Conservation (phyloP, 1,139 yeast genomes). For the Taphrina flavorubra region DNA sequence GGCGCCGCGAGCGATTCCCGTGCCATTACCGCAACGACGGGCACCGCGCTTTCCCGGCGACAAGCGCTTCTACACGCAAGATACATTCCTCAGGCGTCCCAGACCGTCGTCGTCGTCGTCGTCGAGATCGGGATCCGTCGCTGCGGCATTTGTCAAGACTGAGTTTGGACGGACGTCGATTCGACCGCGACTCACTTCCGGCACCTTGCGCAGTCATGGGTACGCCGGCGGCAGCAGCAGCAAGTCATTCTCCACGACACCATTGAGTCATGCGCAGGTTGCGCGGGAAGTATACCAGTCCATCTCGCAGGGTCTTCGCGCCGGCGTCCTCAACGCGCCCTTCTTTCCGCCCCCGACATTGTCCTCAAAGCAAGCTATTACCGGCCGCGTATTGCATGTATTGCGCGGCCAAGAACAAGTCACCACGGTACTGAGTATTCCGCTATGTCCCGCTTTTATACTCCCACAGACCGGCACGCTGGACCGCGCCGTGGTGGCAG, state of each 20-base stretch:
- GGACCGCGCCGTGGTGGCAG: slow-evolving; percentile 11
- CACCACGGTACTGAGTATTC: slow-evolving; percentile 18
- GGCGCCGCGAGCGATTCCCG: slow-evolving; percentile 27
- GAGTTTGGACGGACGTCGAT: slow-evolving; percentile 23
- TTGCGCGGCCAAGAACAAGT: neutral
- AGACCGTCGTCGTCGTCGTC: neutral
- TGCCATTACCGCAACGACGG: slow-evolving; percentile 20
- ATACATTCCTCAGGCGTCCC: neutral
- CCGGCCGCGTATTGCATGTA: slow-evolving; percentile 13
- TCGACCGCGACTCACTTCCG: slow-evolving; percentile 18
- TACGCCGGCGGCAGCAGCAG: neutral
- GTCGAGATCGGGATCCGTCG: neutral
- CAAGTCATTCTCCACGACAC: slow-evolving; percentile 15
- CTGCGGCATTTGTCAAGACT: neutral
- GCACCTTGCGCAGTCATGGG: slow-evolving; percentile 32
- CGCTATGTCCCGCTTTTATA: slow-evolving; percentile 16
- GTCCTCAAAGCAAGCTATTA: neutral
- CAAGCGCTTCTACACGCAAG: slow-evolving; percentile 25
- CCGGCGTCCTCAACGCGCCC: slow-evolving; percentile 34
- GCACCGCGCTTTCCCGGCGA: slow-evolving; percentile 31
- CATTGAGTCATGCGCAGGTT: slow-evolving; percentile 38
- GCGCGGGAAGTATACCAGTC: slow-evolving; percentile 32
- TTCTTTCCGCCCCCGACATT: slow-evolving; percentile 22
- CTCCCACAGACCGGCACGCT: slow-evolving; percentile 18
- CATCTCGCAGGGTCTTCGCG: slow-evolving; percentile 33